Conservation (phyloP, 169 alveolate species). For the Eimeria brunetti region DNA sequence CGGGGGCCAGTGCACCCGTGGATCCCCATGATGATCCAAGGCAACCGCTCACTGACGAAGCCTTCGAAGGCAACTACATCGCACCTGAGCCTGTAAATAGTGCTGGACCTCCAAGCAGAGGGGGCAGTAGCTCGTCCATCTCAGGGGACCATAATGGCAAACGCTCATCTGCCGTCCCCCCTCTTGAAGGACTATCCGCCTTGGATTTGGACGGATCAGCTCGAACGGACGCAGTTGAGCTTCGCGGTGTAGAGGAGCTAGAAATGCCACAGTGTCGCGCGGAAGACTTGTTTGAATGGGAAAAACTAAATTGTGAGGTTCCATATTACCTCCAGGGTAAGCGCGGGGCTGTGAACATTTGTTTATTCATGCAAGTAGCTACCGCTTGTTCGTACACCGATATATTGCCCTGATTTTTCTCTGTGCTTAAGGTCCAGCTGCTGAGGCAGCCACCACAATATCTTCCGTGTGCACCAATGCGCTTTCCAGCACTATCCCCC, state of each 20-base stretch:
- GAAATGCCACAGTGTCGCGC: neutral
- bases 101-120: neutral
- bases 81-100: neutral
- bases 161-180: neutral
- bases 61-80: neutral
- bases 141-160: neutral
- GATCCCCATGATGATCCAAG: neutral
- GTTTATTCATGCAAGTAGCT: neutral
- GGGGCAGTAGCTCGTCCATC: slow-evolving; percentile 27
- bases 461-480: neutral
- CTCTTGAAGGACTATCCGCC: neutral
- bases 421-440: neutral
- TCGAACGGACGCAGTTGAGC: neutral
- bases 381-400: neutral
- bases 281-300: slow-evolving; percentile 59
- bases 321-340: slow-evolving; percentile 64
- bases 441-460: neutral
- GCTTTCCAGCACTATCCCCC: neutral
- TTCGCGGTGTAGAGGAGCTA: neutral
- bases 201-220: neutral
- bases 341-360: neutral
- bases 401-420: neutral
- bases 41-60: neutral
- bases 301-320: slow-evolving; percentile 14
- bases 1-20: slow-evolving; percentile 16